Base-by-base conservation (phyloP, 805 yeast genomes). In the Saccharomyces eubayanus region DNA sequence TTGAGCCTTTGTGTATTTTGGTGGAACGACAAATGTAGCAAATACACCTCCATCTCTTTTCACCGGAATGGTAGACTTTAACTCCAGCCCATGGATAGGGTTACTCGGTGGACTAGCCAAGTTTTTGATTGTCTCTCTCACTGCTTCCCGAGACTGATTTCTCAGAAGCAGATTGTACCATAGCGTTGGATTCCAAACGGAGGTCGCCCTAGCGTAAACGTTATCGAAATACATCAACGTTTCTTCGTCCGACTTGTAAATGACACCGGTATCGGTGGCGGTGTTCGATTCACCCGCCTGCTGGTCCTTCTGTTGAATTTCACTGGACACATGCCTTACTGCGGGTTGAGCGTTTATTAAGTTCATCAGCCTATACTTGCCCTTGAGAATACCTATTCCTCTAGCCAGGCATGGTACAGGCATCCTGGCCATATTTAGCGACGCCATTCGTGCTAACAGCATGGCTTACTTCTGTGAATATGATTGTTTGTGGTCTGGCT, bases 21-120 rank as follows among this genome's bases (percentile, higher is more conserved):
- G 75, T 0, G 91, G 88, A 29, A 87, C 80, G 30, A 73, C 69
- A 61, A 85, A 85, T 59, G 85, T 85, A 40, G 89, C 94, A 76
- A 92, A 91, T 1, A 89, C 97, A 47, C 98, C 98, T 51, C 97
- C 96, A 64, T 94, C 99, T 56, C 96, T 76, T 53, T 74, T 76
- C 53, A 91, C 78, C 0, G 94, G 86, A 31, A 84, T 80, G 30
- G 89, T 76, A 1, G 83, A 82, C 6, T 79, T 74, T 49, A 89
- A 73, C 29, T 76, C 70, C 27, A 83, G 54, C 1, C 72, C 75
- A 46, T 68, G 67, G n/a, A 75, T 69, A 1, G 76, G 73, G 21
- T 63, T 65, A 1, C 57, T 57, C 4, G 59, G 58, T 5, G 78
- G 74, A 36, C 73, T 70, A 0, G 81, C 77, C 11, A 77, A 64